Evolutionary conservation across 805 yeast genomes (phyloP).

Genomic region (Saturnispora saitoi): DNA sequence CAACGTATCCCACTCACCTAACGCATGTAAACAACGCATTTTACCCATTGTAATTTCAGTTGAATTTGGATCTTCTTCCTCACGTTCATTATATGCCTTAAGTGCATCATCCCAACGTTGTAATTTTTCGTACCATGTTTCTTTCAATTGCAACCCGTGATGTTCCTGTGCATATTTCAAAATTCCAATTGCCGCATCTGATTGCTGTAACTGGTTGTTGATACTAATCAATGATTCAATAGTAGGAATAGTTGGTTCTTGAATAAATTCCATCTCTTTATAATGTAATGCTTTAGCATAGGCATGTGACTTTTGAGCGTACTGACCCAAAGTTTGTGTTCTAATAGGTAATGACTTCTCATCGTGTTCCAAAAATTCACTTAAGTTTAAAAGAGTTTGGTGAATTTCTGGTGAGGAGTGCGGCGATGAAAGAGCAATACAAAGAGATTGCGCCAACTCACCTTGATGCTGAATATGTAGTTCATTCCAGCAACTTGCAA

Average conservation of each 20-base stretch:
- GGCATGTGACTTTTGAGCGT: slow-evolving; percentile 93
- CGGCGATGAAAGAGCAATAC: slow-evolving; percentile 80
- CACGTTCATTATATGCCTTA: slow-evolving; percentile 79
- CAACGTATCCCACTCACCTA: slow-evolving; percentile 97
- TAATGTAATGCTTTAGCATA: slow-evolving; percentile 96
- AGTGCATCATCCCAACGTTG: slow-evolving; percentile 98
- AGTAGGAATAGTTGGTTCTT: slow-evolving; percentile 85
- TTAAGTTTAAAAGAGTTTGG: slow-evolving; percentile 79
- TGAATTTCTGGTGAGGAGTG: slow-evolving; percentile 94
- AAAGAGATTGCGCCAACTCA: slow-evolving; percentile 75
- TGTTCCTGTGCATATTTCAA: slow-evolving; percentile 88
- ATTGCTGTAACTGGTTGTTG: slow-evolving; percentile 89
- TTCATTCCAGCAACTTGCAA: slow-evolving; percentile 93
- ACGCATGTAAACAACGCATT: slow-evolving; percentile 94
- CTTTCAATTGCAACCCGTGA: slow-evolving; percentile 84
- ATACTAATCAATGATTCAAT: slow-evolving; percentile 88
- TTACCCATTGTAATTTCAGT: slow-evolving; percentile 94
- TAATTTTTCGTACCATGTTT: slow-evolving; percentile 94
- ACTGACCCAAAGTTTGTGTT: slow-evolving; percentile 81
- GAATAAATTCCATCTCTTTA: slow-evolving; percentile 89
- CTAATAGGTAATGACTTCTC: slow-evolving; percentile 90
- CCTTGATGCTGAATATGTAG: slow-evolving; percentile 83
- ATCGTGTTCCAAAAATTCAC: slow-evolving; percentile 97
- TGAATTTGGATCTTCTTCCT: slow-evolving; percentile 52
- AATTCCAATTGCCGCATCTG: slow-evolving; percentile 97